Percentiles rank a stretch among this genome's conserved stretches.
Evolutionary conservation across 2,329 filamentous ascomycete genomes (phyloP).

Genomic region (Tolypocladium pustulatum): DNA sequence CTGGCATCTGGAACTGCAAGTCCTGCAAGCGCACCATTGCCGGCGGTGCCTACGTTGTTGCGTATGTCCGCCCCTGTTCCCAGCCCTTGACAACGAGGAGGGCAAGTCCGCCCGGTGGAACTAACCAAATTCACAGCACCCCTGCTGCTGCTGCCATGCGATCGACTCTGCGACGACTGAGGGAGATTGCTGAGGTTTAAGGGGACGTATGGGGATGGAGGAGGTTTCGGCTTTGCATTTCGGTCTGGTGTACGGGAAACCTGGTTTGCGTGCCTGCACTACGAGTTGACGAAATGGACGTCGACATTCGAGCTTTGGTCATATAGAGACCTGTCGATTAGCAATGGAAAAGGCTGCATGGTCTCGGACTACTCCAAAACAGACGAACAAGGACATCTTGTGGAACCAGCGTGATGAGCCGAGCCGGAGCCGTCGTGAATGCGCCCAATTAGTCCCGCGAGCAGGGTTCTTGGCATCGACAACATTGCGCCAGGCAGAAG

Average conservation of each 20-base stretch:
- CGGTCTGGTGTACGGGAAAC: conserved; percentile 34
- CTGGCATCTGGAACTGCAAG: conserved; percentile 96
- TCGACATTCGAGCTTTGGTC: conserved; percentile 29
- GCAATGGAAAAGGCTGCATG: conserved; percentile 31
- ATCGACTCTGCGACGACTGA: conserved; percentile 92
- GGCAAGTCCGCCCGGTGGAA: background rate
- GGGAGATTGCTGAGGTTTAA: conserved; percentile 95
- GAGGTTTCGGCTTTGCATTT: conserved; percentile 32
- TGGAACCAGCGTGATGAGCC: background rate
- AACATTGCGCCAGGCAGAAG: background rate
- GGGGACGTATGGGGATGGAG: conserved; percentile 18
- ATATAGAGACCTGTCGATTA: conserved; percentile 30
- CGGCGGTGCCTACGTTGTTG: conserved; percentile 81
- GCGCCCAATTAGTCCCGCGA: background rate
- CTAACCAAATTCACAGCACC: conserved; percentile 48
- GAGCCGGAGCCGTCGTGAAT: background rate
- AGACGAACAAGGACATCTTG: conserved; percentile 3
- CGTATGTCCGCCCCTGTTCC: conserved; percentile 55
- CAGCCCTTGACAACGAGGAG: background rate
- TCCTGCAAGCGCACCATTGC: conserved; percentile 76
- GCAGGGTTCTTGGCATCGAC: background rate
- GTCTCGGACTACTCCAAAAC: conserved; percentile 18
- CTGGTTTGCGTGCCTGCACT: conserved; percentile 33
- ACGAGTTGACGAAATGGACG: conserved; percentile 29
- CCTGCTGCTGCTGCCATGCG: conserved; percentile 88